Evolutionary conservation across 495 filamentous ascomycete genomes (phyloP), one percentile per base, ranked within the genome.

Genomic region (Tuber borchii): DNA sequence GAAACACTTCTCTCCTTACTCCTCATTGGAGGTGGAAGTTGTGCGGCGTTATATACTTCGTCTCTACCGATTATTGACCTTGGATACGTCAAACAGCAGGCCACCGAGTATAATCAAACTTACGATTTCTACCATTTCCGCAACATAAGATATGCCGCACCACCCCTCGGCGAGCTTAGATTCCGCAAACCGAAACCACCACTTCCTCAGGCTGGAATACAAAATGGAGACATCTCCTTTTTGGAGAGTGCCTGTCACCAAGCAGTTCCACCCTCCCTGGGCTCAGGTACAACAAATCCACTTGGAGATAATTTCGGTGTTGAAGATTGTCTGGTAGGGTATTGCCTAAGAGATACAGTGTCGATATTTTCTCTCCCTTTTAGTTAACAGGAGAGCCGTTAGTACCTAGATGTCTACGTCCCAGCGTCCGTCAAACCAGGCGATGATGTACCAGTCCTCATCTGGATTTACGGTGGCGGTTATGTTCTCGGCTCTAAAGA

Each of bases 401-500:
- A 81, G 80, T 79, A 77, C 16, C 22, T 82, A n/a, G 80, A 82
- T 40, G 73, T 82, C 46, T 82, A 82, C 48, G 73, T 82, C 14
- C 80, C 80, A 12, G 73, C 17, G 74, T 34, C 19, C n/a, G 39
- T 73, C 39, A 70, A 71, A 8, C 46, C 51, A 34, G 74, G 70
- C 34, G 73, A 79, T 65, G 26, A 34, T 26, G 61, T 73, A 16
- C 88, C 90, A 8, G 89, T 90, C 26, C 80, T 90, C 73, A 86
- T 89, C 2, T 91, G 87, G 87, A 86, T 91, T 43, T 87, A 87
- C 76, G 90, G 90, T 5, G 90, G 90, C 14, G 90, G 86, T 0
- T 91, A 87, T 69, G 81, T 84, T 9, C 74, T 83, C 56, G 89
- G 90, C 3, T 68, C 31, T 70, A 91, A 91, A 79, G 84, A 84